Base-by-base conservation (phyloP, 2,329 filamentous ascomycete species). In the Penicillium sp. region DNA sequence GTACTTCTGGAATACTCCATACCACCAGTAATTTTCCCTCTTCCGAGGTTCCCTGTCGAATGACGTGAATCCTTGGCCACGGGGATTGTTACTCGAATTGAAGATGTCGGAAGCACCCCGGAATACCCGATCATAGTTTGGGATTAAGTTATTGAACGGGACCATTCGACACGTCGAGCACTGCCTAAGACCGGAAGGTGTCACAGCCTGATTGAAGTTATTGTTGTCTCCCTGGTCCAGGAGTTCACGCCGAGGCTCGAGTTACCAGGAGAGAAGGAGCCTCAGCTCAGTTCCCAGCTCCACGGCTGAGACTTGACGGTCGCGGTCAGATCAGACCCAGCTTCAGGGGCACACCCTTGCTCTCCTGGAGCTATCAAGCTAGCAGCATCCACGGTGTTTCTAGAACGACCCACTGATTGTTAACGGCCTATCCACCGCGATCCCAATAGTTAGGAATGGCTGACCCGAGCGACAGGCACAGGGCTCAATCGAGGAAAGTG, bases 61-160 rank as follows among this genome's bases (percentile, higher is more conserved):
- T 55, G 52, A 51, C 45, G 43, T 47, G 38, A 20, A 18, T 18
- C 45, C 13, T 35, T 10, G 7, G 7, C 33, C 38, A 10, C 31
- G 49, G 6, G 37, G 40, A 29, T 24, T 25, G 15, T 41, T 44
- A 44, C 39, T 47, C 23, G 23, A 44, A 32, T 40, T 31, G 12
- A 37, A 20, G 18, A 28, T 33, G 20, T 48, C 5, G 20, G 38
- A 13, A 15, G 24, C 47, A 28, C 47, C 13, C 23, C 31, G 4
- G 15, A 20, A 37, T 46, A 28, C 20, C 42, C 42, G 29, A 35
- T 23, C 9, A 40, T 4, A 33, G n/a, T 20, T 32, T 25, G 9
- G 9, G 38, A 49, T 47, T 47, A 44, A 53, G 52, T 56, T 55
- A 58, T 56, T 52, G 51, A 54, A 56, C 53, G 49, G 38, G 39